Percentiles rank a stretch among this genome's conserved stretches.
Conservation (phyloP, 768 basidiomycete genomes). For the Psilocybe cubensis region DNA sequence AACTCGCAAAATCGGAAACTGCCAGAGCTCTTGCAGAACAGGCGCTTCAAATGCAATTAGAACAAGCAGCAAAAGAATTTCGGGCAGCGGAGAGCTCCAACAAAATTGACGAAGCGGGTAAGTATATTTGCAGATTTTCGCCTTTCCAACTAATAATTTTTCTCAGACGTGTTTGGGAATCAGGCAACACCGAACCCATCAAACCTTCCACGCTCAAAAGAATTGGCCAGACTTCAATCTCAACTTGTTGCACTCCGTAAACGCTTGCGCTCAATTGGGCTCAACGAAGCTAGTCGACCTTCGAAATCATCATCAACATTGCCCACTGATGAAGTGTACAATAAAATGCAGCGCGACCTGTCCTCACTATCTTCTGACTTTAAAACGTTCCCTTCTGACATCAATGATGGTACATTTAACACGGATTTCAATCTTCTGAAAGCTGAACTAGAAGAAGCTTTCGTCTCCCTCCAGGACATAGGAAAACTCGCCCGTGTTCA, state of each 20-base stretch:
- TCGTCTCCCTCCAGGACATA: slow-evolving; percentile 52
- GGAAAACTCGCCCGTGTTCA: slow-evolving; percentile 59
- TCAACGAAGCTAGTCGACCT: slow-evolving; percentile 57
- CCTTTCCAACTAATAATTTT: not conserved
- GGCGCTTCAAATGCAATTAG: slow-evolving; percentile 16
- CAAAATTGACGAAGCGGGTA: slow-evolving; percentile 19
- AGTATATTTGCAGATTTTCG: not conserved
- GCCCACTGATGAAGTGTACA: slow-evolving; percentile 52
- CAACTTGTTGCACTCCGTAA: slow-evolving; percentile 59
- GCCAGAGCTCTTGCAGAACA: slow-evolving; percentile 16
- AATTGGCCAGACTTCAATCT: slow-evolving; percentile 48
- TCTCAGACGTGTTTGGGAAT: slow-evolving; percentile 59
- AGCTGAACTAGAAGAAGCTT: slow-evolving; percentile 58
- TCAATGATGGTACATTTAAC: slow-evolving; percentile 45
- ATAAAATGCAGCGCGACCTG: slow-evolving; percentile 52
- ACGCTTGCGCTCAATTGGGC: slow-evolving; percentile 61
- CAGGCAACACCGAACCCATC: slow-evolving; percentile 36
- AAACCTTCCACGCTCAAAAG: slow-evolving; percentile 36
- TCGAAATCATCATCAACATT: slow-evolving; percentile 44
- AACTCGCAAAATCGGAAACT: slow-evolving; percentile 6
- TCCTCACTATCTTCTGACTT: slow-evolving; percentile 47
- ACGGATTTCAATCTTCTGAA: slow-evolving; percentile 66
- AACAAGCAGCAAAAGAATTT: slow-evolving; percentile 6
- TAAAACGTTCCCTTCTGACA: slow-evolving; percentile 46
- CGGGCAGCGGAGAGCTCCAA: too few relatives aligned